Evolutionary conservation across 1,139 yeast genomes (phyloP).

Genomic region (Debaryomycetaceae sp.): DNA sequence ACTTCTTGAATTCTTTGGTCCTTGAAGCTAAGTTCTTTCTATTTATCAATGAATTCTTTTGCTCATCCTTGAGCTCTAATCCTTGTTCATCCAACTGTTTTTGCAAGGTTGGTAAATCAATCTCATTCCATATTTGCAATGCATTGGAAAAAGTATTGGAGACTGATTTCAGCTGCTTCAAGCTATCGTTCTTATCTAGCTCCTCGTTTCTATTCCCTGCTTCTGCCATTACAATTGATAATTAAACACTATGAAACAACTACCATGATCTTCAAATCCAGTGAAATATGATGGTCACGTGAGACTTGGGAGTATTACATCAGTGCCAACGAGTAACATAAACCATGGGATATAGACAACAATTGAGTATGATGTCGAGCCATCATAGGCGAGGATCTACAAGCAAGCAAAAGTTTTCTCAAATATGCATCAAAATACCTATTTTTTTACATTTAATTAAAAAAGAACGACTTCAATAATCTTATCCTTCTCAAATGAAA

Average conservation of each 20-base stretch:
- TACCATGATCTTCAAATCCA: no score
- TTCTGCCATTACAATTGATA: conserved; percentile 2
- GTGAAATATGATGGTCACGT: no score
- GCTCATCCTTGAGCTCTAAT: conserved; percentile 65
- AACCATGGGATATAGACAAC: no score
- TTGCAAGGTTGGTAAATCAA: conserved; percentile 68
- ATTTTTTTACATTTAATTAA: conserved; percentile 4
- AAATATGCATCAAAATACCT: conserved; percentile 14
- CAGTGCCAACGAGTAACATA: no score
- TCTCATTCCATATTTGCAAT: conserved; percentile 71
- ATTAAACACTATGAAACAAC: no score
- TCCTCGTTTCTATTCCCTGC: not conserved
- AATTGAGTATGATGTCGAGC: no score
- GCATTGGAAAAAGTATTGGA: conserved; percentile 37
- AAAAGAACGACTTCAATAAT: conserved; percentile 2
- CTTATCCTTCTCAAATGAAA: not conserved
- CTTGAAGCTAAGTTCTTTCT: conserved; percentile 75
- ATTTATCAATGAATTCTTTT: conserved; percentile 59
- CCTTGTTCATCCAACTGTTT: conserved; percentile 73
- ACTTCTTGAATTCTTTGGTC: conserved; percentile 78
- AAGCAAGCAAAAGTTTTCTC: not conserved
- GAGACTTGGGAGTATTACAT: no score
- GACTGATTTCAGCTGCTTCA: conserved; percentile 3
- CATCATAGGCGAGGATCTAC: no score
- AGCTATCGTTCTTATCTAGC: not conserved